Percentiles rank a stretch among this genome's conserved stretches.
Evolutionary conservation across 495 filamentous ascomycete species (phyloP).

Genomic region (Penicillium fimorum): DNA sequence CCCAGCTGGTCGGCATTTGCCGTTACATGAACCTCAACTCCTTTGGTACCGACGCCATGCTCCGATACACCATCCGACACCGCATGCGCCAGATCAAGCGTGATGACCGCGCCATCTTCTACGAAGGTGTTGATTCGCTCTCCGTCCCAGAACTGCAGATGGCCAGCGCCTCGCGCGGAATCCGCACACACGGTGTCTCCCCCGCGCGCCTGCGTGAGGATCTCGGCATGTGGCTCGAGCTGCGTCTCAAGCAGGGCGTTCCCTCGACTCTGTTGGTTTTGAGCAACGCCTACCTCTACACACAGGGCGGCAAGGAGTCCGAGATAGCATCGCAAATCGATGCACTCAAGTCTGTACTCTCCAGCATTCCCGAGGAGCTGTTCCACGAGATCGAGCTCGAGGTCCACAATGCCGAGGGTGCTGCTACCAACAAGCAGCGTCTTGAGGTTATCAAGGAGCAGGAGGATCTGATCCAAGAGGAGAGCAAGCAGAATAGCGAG

Average conservation of each 20-base stretch:
- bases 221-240: conserved; percentile 90
- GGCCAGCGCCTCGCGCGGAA: conserved; percentile 84
- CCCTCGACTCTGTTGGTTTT: conserved; percentile 93
- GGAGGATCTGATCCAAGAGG: conserved; percentile 95
- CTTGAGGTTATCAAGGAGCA: conserved; percentile 99
- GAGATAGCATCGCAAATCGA: conserved; percentile 91
- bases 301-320: conserved; percentile 75
- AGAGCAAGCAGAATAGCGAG: conserved; percentile 84
- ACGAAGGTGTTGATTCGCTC: conserved; percentile 89
- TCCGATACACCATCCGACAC: conserved; percentile 96
- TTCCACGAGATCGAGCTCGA: conserved; percentile 99
- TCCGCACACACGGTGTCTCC: conserved; percentile 87
- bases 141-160: conserved; percentile 92
- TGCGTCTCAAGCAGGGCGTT: conserved; percentile 87
- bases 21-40: conserved; percentile 97
- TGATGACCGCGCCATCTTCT: conserved; percentile 92
- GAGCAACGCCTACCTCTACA: conserved; percentile 96
- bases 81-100: conserved; percentile 99
- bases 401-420: conserved; percentile 94
- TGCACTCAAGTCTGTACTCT: conserved; percentile 85
- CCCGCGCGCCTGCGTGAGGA: conserved; percentile 87
- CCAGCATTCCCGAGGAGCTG: conserved; percentile 93
- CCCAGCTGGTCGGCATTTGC: conserved; percentile 96
- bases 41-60: conserved; percentile 93
- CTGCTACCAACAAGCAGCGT: conserved; percentile 97